phyloP scores from a whole-genome alignment of 2,329 filamentous ascomycete species.

The Fusarium dimerum region DNA sequence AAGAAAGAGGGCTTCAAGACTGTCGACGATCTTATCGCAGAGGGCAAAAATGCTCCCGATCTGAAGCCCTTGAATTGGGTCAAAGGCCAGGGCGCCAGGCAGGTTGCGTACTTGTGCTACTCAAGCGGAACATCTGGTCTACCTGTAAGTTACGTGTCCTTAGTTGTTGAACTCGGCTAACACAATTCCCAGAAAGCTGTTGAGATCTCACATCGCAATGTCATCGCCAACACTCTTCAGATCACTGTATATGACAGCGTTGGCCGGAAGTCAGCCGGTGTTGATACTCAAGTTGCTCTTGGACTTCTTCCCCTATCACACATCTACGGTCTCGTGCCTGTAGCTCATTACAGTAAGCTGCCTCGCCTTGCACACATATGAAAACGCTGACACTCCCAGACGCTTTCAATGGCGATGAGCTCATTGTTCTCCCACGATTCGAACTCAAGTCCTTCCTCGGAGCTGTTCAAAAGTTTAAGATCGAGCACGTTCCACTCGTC shows the following conservation, averaged over 20 bases:
- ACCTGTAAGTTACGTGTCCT: constrained; percentile 51
- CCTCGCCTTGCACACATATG: neutral
- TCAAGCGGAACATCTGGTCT: constrained; percentile 79
- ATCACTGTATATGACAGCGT: constrained; percentile 47
- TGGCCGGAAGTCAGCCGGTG: constrained; percentile 36
- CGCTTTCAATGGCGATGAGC: constrained; percentile 71
- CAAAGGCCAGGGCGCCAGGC: constrained; percentile 65
- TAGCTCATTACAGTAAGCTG: constrained; percentile 44
- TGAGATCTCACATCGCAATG: constrained; percentile 78
- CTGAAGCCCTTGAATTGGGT: constrained; percentile 60
- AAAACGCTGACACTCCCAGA: constrained; percentile 38
- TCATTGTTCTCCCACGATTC: constrained; percentile 74
- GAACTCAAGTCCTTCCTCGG: constrained; percentile 66
- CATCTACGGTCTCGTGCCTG: constrained; percentile 76
- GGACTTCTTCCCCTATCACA: constrained; percentile 80
- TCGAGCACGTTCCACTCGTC: constrained; percentile 68
- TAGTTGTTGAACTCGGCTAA: neutral
- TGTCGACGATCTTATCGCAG: constrained; percentile 63
- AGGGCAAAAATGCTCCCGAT: constrained; percentile 56
- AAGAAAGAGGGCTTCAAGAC: constrained; percentile 59
- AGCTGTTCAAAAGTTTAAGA: constrained; percentile 68
- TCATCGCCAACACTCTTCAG: constrained; percentile 76
- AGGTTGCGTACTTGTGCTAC: constrained; percentile 77
- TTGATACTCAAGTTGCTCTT: constrained; percentile 51
- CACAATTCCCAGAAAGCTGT: constrained; percentile 66